These are phyloP conservation scores for Aspergillus ostianus DNA, from an alignment of 495 filamentous ascomycete species.

Conservation along the genomic window DNA sequence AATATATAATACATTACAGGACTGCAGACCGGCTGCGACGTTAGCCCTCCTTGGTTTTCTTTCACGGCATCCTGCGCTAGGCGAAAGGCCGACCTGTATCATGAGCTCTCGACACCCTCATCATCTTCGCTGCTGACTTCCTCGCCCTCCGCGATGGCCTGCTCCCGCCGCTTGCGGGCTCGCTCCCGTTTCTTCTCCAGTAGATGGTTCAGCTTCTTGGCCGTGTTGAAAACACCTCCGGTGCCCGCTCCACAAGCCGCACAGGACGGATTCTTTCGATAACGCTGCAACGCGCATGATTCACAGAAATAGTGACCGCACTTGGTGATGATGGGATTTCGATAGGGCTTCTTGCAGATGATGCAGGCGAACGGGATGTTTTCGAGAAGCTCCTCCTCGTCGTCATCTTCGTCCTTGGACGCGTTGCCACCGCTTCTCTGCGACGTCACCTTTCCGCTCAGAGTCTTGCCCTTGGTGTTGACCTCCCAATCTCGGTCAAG, in stretches of 20 bases:
- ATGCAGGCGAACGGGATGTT: conserved; percentile 95
- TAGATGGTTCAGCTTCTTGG: conserved; percentile 77
- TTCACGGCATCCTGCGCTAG: not conserved
- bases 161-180: conserved; percentile 62
- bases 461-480: conserved; percentile 70
- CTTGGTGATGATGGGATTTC: conserved; percentile 78
- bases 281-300: conserved; percentile 77
- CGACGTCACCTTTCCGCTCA: conserved; percentile 60
- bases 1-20: conserved; percentile 5
- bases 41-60: not conserved
- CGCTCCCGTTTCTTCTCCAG: conserved; percentile 80
- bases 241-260: conserved; percentile 83
- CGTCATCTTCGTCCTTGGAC: conserved; percentile 53
- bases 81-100: not conserved
- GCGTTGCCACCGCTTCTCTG: conserved; percentile 48
- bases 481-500: conserved; percentile 92
- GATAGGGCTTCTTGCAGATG: conserved; percentile 81
- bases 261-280: conserved; percentile 78
- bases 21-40: conserved; percentile 25
- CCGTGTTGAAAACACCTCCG: conserved; percentile 83
- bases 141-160: conserved; percentile 70
- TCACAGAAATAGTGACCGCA: conserved; percentile 98
- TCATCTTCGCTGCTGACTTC: conserved; percentile 67
- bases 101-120: conserved; percentile 24
- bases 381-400: conserved; percentile 75